A percentile compares a stretch with the other conserved stretches of the same genome.
Conservation (phyloP, 2,329 filamentous ascomycete species). For the Fusarium sp. region DNA sequence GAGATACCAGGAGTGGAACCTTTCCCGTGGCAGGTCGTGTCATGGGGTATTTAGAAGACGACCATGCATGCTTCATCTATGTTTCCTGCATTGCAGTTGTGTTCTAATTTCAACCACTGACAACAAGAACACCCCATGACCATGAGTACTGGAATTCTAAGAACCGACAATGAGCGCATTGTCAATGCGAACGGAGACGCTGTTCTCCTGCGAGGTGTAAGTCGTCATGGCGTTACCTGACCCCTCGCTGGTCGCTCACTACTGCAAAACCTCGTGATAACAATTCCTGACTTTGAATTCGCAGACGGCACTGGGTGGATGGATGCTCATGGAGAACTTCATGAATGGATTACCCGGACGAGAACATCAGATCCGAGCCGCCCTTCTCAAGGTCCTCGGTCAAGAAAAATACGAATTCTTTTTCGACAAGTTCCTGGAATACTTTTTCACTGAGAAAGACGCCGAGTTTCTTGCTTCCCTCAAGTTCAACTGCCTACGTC, state of each 20-base stretch:
- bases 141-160: conserved; percentile 42
- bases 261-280: neutral
- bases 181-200: conserved; percentile 59
- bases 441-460: conserved; percentile 69
- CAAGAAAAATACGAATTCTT: conserved; percentile 69
- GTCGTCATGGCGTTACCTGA: neutral
- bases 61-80: neutral
- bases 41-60: conserved; percentile 8
- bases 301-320: conserved; percentile 47
- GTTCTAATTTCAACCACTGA: no score
- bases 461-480: conserved; percentile 67
- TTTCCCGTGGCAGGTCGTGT: rapidly evolving
- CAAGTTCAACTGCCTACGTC: conserved; percentile 67
- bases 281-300: rapidly evolving
- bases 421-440: conserved; percentile 68
- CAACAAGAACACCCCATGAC: neutral
- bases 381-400: conserved; percentile 66
- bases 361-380: conserved; percentile 65
- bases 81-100: neutral
- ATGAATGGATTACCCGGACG: conserved; percentile 71
- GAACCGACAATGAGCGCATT: conserved; percentile 50
- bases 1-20: neutral
- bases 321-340: conserved; percentile 68
- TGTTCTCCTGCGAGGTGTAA: conserved; percentile 57
- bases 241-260: no score